Conservation (phyloP, 768 basidiomycete genomes). For the Phylloporus sp. region DNA sequence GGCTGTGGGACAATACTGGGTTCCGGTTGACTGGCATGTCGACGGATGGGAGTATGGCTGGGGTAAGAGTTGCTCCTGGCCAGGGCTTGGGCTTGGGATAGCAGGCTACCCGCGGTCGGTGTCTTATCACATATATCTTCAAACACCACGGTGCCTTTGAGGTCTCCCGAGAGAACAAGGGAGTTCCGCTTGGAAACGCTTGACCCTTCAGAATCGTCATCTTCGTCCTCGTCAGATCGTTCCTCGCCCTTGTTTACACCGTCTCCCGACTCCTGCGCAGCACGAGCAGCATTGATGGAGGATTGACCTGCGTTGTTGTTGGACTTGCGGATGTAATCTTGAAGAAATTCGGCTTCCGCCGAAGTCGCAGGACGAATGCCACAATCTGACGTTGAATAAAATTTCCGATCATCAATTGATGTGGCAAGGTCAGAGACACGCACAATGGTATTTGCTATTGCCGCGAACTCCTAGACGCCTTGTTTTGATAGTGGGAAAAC, state of each 20-base stretch:
- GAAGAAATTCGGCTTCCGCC: slow-evolving; percentile 86
- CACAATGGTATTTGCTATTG: slow-evolving; percentile 96
- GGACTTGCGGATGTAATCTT: slow-evolving; percentile 87
- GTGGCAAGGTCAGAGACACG: slow-evolving; percentile 38
- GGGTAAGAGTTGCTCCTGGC: slow-evolving; percentile 57
- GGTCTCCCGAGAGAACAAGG: slow-evolving; percentile 57
- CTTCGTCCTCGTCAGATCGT: slow-evolving; percentile 78
- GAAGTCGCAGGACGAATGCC: slow-evolving; percentile 89
- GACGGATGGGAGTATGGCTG: slow-evolving; percentile 70
- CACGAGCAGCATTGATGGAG: slow-evolving; percentile 68
- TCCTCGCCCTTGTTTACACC: slow-evolving; percentile 57
- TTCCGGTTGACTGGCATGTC: slow-evolving; percentile 58
- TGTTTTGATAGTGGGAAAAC: slow-evolving; percentile 94
- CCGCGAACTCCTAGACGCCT: slow-evolving; percentile 87
- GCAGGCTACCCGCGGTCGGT: slow-evolving; percentile 70
- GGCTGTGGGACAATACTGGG: slow-evolving; percentile 48
- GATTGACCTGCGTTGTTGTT: slow-evolving; percentile 80
- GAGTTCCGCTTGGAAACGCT: slow-evolving; percentile 76
- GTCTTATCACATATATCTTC: slow-evolving; percentile 81
- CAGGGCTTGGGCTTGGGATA: slow-evolving; percentile 68
- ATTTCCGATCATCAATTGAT: slow-evolving; percentile 29
- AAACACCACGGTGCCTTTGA: slow-evolving; percentile 50
- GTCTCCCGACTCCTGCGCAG: slow-evolving; percentile 67
- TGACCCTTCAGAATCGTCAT: slow-evolving; percentile 77
- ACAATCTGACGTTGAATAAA: slow-evolving; percentile 57